Conservation (phyloP, 1,139 yeast species). For the Pichia sp. region DNA sequence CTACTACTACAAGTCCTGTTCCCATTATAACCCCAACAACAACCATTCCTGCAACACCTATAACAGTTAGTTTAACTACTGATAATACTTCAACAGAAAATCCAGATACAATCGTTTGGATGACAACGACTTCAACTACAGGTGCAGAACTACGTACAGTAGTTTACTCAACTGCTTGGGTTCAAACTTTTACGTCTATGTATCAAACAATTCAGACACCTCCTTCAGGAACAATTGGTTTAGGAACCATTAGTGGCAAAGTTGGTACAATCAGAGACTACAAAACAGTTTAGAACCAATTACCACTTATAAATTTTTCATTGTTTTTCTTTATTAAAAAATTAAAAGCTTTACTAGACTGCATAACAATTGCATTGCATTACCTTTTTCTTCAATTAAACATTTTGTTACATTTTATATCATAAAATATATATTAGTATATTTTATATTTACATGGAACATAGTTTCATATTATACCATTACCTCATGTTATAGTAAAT, state of each 20-base stretch:
- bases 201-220: constrained; percentile 35
- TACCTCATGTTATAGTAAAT: too few species aligned
- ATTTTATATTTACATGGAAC: too few species aligned
- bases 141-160: constrained; percentile 31
- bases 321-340: too few species aligned
- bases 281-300: constrained; percentile 19
- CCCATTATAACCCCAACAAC: constrained; percentile 5
- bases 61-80: constrained; percentile 1
- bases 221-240: constrained; percentile 45
- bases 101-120: not conserved
- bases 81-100: constrained; percentile 1
- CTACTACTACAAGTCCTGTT: not conserved
- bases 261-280: constrained; percentile 50
- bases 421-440: too few species aligned
- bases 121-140: not conserved
- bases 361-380: too few species aligned
- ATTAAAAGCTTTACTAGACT: too few species aligned
- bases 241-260: constrained; percentile 46
- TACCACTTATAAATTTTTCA: too few species aligned
- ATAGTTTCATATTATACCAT: too few species aligned
- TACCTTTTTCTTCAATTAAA: too few species aligned
- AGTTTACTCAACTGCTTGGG: constrained; percentile 39
- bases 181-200: constrained; percentile 40
- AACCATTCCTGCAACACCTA: constrained; percentile 1
- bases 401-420: too few species aligned